A percentile compares a stretch with the other conserved stretches of the same genome.
Conservation (phyloP, 208 protist genomes). For the Leptomonas pyrrhocoris region DNA sequence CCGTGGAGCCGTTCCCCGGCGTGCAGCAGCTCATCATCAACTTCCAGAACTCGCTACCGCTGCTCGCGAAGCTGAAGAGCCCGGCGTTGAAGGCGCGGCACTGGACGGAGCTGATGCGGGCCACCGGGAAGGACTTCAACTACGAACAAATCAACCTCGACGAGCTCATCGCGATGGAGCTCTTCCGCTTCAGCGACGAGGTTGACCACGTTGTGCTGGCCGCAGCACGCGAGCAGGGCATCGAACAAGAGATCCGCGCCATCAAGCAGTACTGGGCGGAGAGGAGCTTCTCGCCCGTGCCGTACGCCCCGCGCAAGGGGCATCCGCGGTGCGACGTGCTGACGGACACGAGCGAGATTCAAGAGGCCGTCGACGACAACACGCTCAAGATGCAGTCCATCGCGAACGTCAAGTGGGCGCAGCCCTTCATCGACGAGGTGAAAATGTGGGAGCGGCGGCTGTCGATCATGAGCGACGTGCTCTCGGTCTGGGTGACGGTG, state of each 20-base stretch:
- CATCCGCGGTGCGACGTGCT: constrained; percentile 92
- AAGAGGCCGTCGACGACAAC: constrained; percentile 98
- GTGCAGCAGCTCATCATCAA: constrained; percentile 94
- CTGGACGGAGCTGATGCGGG: constrained; percentile 97
- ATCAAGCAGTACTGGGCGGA: constrained; percentile 96
- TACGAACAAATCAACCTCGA: constrained; percentile 97
- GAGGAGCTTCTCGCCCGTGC: constrained; percentile 86
- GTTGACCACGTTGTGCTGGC: constrained; percentile 95
- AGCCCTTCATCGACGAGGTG: constrained; percentile 96
- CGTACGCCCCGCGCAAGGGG: constrained; percentile 92
- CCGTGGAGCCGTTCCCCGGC: constrained; percentile 84
- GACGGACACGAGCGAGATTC: constrained; percentile 95
- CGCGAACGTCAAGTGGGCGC: constrained; percentile 95
- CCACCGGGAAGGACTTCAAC: constrained; percentile 95
- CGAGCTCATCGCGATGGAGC: constrained; percentile 97
- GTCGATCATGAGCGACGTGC: constrained; percentile 96
- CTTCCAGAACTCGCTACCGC: constrained; percentile 96
- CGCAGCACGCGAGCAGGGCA: constrained; percentile 94
- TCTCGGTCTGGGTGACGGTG: constrained; percentile 97
- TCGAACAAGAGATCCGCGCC: constrained; percentile 95
- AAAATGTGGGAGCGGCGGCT: constrained; percentile 97
- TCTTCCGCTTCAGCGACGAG: constrained; percentile 93
- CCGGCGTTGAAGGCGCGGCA: constrained; percentile 97
- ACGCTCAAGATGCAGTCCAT: constrained; percentile 98
- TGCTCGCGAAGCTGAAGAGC: constrained; percentile 97